Evolutionary conservation across 202 grass and related monocot species (phyloP).

Genomic region (Brachypodium distachyon): DNA sequence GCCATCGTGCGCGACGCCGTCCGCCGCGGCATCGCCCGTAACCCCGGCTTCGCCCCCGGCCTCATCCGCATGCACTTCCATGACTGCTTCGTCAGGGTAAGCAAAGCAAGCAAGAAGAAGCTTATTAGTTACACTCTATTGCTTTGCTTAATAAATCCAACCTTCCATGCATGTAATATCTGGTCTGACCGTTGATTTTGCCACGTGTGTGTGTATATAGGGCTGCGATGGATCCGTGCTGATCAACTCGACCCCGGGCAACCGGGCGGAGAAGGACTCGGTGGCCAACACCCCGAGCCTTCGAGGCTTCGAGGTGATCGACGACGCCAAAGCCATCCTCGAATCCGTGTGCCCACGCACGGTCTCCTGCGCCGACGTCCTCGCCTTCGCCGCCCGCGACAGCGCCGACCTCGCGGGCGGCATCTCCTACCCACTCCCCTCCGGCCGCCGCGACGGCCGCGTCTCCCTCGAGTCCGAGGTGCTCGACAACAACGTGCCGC

Average conservation of each 20-base stretch:
- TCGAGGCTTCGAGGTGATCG: slow-evolving; percentile 47
- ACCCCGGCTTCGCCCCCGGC: slow-evolving; percentile 24
- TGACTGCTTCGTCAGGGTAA: slow-evolving; percentile 95
- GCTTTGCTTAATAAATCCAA: no score
- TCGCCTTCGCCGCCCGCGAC: slow-evolving; percentile 50
- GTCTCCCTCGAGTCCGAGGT: slow-evolving; percentile 24
- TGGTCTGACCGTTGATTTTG: neutral
- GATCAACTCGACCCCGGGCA: slow-evolving; percentile 22
- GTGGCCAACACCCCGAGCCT: slow-evolving; percentile 41
- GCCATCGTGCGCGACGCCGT: slow-evolving; percentile 44
- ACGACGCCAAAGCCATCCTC: slow-evolving; percentile 35
- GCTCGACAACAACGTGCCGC: slow-evolving; percentile 3
- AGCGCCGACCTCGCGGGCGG: slow-evolving; percentile 10
- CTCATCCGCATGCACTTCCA: slow-evolving; percentile 83
- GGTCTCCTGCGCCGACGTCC: slow-evolving; percentile 52
- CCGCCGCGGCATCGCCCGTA: slow-evolving; percentile 1
- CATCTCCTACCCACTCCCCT: slow-evolving; percentile 24
- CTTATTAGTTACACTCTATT: no score
- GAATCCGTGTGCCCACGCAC: slow-evolving; percentile 37
- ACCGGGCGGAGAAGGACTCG: slow-evolving; percentile 34
- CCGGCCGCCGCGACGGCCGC: slow-evolving; percentile 36
- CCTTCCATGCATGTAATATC: no score
- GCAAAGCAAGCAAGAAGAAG: no score
- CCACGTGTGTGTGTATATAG: neutral
- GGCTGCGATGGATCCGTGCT: slow-evolving; percentile 37